Evolutionary conservation across 140 eudicot genomes (phyloP).

Genomic region (Anethum foeniculum): DNA sequence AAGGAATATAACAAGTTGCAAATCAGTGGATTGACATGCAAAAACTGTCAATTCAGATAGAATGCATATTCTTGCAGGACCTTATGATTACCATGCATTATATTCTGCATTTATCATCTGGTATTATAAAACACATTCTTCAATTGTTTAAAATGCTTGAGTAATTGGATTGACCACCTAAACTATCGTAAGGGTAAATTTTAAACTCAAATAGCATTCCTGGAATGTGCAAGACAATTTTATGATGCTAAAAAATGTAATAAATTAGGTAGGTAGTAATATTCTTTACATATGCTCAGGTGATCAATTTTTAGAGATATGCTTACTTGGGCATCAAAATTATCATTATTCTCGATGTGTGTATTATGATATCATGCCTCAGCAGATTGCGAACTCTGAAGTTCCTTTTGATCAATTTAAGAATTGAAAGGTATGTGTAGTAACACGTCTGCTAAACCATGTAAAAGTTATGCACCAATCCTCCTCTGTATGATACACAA

Average conservation of each 20-base stretch:
- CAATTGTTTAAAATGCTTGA: not conserved
- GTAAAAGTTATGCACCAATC: no score
- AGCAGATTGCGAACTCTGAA: not conserved
- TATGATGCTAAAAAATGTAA: no score
- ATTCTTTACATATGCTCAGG: no score
- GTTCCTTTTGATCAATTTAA: not conserved
- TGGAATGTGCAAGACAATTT: no score
- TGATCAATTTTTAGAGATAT: no score
- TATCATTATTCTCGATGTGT: not conserved
- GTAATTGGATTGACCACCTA: not conserved
- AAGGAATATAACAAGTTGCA: conserved; percentile 2
- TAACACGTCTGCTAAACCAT: not conserved
- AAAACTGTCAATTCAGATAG: conserved; percentile 5
- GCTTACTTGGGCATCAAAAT: not conserved
- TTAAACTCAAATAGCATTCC: no score
- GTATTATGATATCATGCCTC: not conserved
- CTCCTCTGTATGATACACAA: no score
- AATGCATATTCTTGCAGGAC: conserved; percentile 5
- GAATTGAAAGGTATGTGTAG: not conserved
- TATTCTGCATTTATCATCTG: not conserved
- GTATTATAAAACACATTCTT: not conserved
- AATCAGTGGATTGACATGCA: conserved; percentile 5
- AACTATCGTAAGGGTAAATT: no score
- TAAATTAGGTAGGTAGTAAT: no score
- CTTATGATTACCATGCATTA: not conserved